Conservation (phyloP, 441 rosid genomes). For the Gossypium laxum region DNA sequence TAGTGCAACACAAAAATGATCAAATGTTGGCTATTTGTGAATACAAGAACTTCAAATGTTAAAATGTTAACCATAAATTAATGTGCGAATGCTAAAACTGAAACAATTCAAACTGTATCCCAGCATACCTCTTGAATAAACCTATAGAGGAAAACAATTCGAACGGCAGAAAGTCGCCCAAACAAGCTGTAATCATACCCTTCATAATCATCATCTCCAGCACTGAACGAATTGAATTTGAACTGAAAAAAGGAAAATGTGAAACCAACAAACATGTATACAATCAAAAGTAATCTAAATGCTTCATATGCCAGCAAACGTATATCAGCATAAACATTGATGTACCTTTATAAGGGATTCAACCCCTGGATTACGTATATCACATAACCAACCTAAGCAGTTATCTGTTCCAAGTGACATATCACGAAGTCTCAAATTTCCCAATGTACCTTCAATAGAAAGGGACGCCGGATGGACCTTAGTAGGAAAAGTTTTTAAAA, state of each 20-base stretch:
- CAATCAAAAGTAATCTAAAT: slow-evolving; percentile 13
- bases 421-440: slow-evolving; percentile 93
- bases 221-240: slow-evolving; percentile 74
- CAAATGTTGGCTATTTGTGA: background rate
- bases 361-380: slow-evolving; percentile 89
- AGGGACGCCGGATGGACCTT: slow-evolving; percentile 91
- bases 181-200: slow-evolving; percentile 91
- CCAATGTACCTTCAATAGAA: slow-evolving; percentile 85
- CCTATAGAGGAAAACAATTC: slow-evolving; percentile 89
- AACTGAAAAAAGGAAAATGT: slow-evolving; percentile 50
- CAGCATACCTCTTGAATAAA: slow-evolving; percentile 92
- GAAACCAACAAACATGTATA: background rate
- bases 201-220: slow-evolving; percentile 94
- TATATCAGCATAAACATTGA: background rate
- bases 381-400: slow-evolving; percentile 96
- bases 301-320: slow-evolving; percentile 12
- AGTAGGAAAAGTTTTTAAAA: slow-evolving; percentile 13
- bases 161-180: slow-evolving; percentile 89
- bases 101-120: slow-evolving; percentile 9
- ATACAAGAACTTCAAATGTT: background rate
- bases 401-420: slow-evolving; percentile 73
- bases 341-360: slow-evolving; percentile 91
- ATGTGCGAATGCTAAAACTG: background rate
- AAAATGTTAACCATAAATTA: background rate
- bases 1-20: background rate